phyloP scores from a whole-genome alignment of 345 rosid species.

The Mallotus nudiflorus region DNA sequence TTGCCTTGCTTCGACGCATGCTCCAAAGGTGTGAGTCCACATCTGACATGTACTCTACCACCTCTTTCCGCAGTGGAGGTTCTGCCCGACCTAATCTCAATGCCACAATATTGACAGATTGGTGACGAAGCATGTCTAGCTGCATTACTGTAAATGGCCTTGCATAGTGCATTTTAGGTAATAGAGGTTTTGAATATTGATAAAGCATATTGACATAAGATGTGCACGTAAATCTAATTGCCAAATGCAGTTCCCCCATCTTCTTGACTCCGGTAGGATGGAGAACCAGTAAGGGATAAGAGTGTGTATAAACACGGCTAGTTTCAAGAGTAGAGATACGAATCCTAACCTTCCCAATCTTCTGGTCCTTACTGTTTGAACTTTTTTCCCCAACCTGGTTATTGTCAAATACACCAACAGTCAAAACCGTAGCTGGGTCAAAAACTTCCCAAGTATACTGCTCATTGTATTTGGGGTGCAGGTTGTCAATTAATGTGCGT shows the following conservation, averaged over 20 bases:
- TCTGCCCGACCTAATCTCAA: constrained; percentile 36
- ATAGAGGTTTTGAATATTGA: constrained; percentile 30
- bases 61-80: constrained; percentile 36
- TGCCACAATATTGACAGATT: constrained; percentile 38
- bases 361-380: constrained; percentile 30
- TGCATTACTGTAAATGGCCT: constrained; percentile 36
- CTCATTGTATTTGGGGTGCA: constrained; percentile 33
- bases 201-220: constrained; percentile 33
- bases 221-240: constrained; percentile 35
- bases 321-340: constrained; percentile 39
- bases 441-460: constrained; percentile 39
- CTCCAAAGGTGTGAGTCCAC: constrained; percentile 38
- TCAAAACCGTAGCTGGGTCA: constrained; percentile 36
- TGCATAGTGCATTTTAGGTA: constrained; percentile 39
- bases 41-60: constrained; percentile 39
- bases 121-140: constrained; percentile 38
- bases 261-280: constrained; percentile 37
- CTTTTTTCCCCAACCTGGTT: constrained; percentile 31
- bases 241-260: constrained; percentile 39
- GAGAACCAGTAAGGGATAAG: constrained; percentile 33
- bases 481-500: constrained; percentile 31
- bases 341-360: constrained; percentile 37
- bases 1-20: constrained; percentile 37
- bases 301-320: constrained; percentile 35
- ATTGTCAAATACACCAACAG: constrained; percentile 35